Conservation (phyloP, 140 eudicot species). For the Erigeron philadelphicus region DNA sequence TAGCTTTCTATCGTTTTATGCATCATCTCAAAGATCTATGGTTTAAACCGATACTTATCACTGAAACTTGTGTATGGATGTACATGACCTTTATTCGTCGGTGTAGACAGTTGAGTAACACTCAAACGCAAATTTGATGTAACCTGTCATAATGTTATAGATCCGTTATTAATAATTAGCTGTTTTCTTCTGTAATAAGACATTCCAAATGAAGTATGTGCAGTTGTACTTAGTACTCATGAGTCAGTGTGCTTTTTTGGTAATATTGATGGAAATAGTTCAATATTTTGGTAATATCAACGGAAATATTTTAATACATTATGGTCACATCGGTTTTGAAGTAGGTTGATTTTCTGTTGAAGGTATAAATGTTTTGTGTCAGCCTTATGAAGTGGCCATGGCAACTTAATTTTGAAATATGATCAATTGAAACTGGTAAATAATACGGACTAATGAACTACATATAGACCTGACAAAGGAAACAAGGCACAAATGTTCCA, state of each 20-base stretch:
- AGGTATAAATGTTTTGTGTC: neutral
- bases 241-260: conserved; percentile 4
- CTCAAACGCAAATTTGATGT: neutral
- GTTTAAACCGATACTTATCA: neutral
- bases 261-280: neutral
- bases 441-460: neutral
- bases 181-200: neutral
- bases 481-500: neutral
- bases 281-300: no score
- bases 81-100: neutral
- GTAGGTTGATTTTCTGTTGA: neutral
- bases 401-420: neutral
- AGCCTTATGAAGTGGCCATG: neutral
- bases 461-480: neutral
- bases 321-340: neutral
- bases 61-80: neutral
- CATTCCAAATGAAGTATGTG: neutral
- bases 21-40: neutral
- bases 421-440: neutral
- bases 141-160: neutral
- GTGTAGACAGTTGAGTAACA: neutral
- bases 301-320: neutral
- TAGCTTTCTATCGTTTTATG: neutral
- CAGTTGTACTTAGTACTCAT: neutral
- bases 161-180: neutral